Evolutionary conservation across 2,329 filamentous ascomycete species (phyloP), one percentile per base, ranked within the genome.

Genomic region (Colletotrichum sp.): DNA sequence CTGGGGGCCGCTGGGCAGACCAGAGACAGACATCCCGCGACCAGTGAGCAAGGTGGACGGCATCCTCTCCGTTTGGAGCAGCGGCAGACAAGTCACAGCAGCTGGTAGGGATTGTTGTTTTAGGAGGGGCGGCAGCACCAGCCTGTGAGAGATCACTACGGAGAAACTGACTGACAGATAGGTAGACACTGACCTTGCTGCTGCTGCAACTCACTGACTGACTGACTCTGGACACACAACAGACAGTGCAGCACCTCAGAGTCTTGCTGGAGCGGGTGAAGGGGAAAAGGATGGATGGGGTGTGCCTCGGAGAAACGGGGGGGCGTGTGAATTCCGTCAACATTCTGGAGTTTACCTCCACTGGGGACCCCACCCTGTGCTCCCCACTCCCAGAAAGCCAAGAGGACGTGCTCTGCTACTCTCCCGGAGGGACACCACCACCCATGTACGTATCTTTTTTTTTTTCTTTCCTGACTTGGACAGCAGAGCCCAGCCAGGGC

Each of bases 371-470:
- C 71, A 72, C 57, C 57, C n/a, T 52, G 34, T 15, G 34, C 8
- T 62, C 30, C 21, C 49, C 71, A 74, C 65, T 60, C 18, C 18
- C 16, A 67, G 60, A 68, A 76, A 74, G 74, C 70, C 59, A 74
- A 76, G 74, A 65, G 70, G 65, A 74, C 72, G 69, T 72, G 72
- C 72, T 75, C 63, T 75, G 72, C 69, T 52, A 55, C 63, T 63
- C 63, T 68, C 72, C 72, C 72, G 72, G 55, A 72, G 72, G 55
- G 32, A 39, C 36, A 39, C 36, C 36, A 39, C 15, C 36, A 8
- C 8, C 36, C 15, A 39, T 8, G 44, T 75, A 75, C 72, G 72
- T 68, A 75, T 21, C 36, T 21, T 70, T 62, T 55, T 52, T 34
- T 21, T 64, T 62, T 39, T n/a, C 30, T 60, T 34, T 26, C 71